Percentiles rank a stretch among this genome's conserved stretches.
phyloP scores from a whole-genome alignment of 257 asterid species.

The Nicotiana otophora region DNA sequence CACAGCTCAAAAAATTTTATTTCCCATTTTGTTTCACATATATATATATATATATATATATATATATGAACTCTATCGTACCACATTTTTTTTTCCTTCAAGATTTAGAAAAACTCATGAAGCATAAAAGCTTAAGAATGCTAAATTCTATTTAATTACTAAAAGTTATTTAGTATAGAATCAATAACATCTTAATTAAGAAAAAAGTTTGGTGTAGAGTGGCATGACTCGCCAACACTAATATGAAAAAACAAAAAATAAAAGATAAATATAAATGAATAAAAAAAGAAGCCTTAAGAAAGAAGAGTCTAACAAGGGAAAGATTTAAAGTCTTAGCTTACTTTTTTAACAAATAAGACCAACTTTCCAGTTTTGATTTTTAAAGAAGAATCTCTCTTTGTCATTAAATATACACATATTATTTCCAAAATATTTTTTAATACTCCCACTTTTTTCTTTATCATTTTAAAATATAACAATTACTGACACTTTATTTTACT shows the following conservation, averaged over 20 bases:
- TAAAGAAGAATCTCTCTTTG: conserved; percentile 14
- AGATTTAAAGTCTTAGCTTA: conserved; percentile 5
- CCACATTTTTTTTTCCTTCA: no score
- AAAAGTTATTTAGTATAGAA: background rate
- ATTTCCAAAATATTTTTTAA: background rate
- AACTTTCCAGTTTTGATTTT: conserved; percentile 28
- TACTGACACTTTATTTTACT: background rate
- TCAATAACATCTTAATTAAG: background rate
- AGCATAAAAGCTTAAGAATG: background rate
- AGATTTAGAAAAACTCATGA: background rate
- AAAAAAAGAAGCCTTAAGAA: background rate
- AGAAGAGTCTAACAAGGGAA: background rate
- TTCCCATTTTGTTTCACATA: no score
- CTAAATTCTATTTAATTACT: no score
- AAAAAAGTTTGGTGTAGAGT: conserved; percentile 19
- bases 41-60: no score
- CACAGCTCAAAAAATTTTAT: no score
- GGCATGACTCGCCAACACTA: conserved; percentile 19
- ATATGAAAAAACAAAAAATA: no score
- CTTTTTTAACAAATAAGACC: conserved; percentile 16
- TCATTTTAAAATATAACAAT: background rate
- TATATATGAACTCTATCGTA: no score
- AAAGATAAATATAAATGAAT: background rate
- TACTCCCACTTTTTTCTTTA: background rate
- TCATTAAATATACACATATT: conserved; percentile 2